These are phyloP conservation scores for Suillus cothurnatus DNA, from an alignment of 768 basidiomycete species.

Conservation along the genomic window DNA sequence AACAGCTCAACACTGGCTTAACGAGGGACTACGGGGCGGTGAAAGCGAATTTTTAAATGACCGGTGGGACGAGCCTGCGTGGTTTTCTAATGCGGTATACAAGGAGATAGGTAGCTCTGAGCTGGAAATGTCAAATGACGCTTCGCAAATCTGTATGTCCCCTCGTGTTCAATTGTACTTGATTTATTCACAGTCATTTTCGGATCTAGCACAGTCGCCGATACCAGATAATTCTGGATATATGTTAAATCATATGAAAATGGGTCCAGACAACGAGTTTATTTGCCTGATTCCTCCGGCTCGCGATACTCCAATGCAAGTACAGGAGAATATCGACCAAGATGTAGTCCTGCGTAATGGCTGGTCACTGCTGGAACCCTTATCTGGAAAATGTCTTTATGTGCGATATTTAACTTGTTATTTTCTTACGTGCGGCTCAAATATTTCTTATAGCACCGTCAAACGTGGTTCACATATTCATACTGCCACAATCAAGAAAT, in stretches of 20 bases:
- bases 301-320: constrained; percentile 43
- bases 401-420: constrained; percentile 52
- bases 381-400: constrained; percentile 82
- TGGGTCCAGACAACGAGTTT: constrained; percentile 70
- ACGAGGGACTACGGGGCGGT: constrained; percentile 71
- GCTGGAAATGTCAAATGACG: constrained; percentile 29
- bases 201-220: constrained; percentile 22
- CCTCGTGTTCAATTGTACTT: constrained; percentile 20
- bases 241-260: constrained; percentile 73
- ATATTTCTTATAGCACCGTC: constrained; percentile 60
- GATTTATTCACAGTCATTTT: constrained; percentile 17
- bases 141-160: constrained; percentile 41
- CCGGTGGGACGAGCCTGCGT: constrained; percentile 47
- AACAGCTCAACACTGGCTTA: constrained; percentile 76
- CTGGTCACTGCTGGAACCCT: constrained; percentile 81
- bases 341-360: constrained; percentile 72
- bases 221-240: constrained; percentile 35
- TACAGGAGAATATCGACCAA: constrained; percentile 56
- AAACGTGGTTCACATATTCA: constrained; percentile 97
- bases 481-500: constrained; percentile 96
- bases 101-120: constrained; percentile 66
- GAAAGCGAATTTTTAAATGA: constrained; percentile 77
- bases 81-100: constrained; percentile 40
- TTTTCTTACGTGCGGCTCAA: constrained; percentile 32
- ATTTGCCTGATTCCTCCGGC: constrained; percentile 79